A percentile compares a stretch with the other conserved stretches of the same genome.
phyloP scores from a whole-genome alignment of 768 basidiomycete species.

The Flagelloscypha sp. region DNA sequence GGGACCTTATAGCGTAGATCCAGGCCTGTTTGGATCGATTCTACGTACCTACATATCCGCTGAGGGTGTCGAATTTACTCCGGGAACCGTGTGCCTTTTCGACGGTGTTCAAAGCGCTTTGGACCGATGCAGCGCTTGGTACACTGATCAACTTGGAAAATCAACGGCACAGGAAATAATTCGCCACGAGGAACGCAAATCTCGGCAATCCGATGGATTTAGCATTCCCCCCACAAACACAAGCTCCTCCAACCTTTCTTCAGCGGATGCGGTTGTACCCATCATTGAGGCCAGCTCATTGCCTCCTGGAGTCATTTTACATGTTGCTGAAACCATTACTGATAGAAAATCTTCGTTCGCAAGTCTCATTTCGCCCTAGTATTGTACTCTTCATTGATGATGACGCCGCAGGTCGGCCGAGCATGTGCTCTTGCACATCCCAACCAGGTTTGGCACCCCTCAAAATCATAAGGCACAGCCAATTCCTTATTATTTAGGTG shows the following conservation, averaged over 20 bases:
- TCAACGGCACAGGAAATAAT: no score
- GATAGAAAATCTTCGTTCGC: conserved; percentile 84
- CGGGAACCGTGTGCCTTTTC: conserved; percentile 74
- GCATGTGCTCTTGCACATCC: conserved; percentile 76
- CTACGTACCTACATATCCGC: conserved; percentile 75
- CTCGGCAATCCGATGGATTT: no score
- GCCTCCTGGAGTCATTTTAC: conserved; percentile 58
- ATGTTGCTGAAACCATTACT: conserved; percentile 69
- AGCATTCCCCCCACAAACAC: no score
- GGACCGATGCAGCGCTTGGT: conserved; percentile 63
- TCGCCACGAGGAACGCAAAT: conserved; percentile 44
- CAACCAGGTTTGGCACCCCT: conserved; percentile 45
- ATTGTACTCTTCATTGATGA: no score
- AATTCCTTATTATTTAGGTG: conserved; percentile 36
- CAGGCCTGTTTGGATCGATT: conserved; percentile 66
- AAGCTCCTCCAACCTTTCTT: no score
- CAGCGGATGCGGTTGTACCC: background rate
- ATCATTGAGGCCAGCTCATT: conserved; percentile 20
- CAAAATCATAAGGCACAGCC: conserved; percentile 16
- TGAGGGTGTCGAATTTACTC: conserved; percentile 68
- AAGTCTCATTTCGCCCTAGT: no score
- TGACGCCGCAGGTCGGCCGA: no score
- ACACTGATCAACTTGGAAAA: conserved; percentile 57
- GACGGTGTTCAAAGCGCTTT: conserved; percentile 75
- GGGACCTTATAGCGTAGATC: conserved; percentile 68